Evolutionary conservation across 2,329 filamentous ascomycete species (phyloP), one percentile per base, ranked within the genome.

Genomic region (Cadophora sp.): DNA sequence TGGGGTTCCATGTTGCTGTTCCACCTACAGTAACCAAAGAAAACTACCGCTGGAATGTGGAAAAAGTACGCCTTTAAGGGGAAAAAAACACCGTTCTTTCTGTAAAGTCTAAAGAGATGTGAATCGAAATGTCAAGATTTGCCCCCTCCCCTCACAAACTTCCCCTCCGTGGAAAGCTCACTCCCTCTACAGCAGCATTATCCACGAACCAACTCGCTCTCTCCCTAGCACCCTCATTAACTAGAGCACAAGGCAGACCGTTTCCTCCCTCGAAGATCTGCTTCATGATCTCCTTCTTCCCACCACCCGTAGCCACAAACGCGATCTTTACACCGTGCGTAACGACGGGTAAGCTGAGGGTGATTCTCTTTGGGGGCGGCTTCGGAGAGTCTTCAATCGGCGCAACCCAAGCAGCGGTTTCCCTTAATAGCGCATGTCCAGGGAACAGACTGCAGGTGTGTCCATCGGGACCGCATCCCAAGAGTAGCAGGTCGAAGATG

Each of bases 371-470:
- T 55, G 93, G 87, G 55, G 96, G 96, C 47, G 95, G 95, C 86
- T 99, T 99, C 60, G 96, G 96, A 51, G 93, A 97, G 82, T 98
- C 93, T 76, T 91, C 89, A 76, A 97, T 96, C 55, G 93, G 88
- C 16, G 94, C 91, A 51, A 98, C 93, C 96, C 96, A 99, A 63
- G 95, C 93, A 75, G 89, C 90, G 43, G 87, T 87, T 82, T 98
- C 95, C 71, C 94, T 89, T 72, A 98, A 86, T 63, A 98, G 86
- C 66, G 90, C 87, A 78, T 97, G 95, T 64, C 91, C 91, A 5
- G 96, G 96, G 84, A 99, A 99, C 62, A 99, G 84, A 74, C 91
- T 96, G 89, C 96, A 98, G 41, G 96, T 98, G 83, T 99, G 96
- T 62, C 96, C 96, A 79, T 98, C 96, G 16, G 96, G 95, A 0